Base-by-base conservation (phyloP, 768 basidiomycete genomes). In the Cystobasidium tubakii region DNA sequence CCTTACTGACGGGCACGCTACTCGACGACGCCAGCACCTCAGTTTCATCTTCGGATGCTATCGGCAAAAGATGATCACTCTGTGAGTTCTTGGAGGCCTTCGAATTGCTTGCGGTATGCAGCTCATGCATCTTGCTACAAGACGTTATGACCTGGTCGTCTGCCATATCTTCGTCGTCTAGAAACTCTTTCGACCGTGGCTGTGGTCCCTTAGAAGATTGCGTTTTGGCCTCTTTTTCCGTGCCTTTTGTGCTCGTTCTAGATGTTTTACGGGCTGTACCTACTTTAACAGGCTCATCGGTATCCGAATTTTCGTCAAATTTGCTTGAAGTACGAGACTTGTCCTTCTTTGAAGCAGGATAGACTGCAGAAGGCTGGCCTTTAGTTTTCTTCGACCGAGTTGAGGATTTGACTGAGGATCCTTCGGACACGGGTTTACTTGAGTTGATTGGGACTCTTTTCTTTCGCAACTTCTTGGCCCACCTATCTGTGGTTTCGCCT, bases 121-220 rank as follows among this genome's bases (percentile, higher is more conserved):
- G n/a, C 36, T 39, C 12, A 15, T 33, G 31, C 17, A 19, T 7
- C 25, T 65, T 13, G 15, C 42, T 42, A 9, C 29, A 27, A 9
- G 63, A 34, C n/a, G 25, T 65, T 4, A 15, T 42, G 17, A 34
- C 63, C 25, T 34, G 0, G 33, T 72, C 69, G 27, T 62, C 69
- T 27, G 21, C 54, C 69, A 60, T 57, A 36, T 60, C 69, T 29
- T 62, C 69, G 31, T 62, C 69, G 21, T 72, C 57, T 12, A 57
- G 53, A 62, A 72, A 57, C 36, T 72, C 69, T 23, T 57, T 62
- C 10, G 69, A 57, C 25, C 33, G 54, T 31, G 57, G 69, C n/a
- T 72, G 17, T 27, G 36, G 62, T 7, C 60, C 71, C 34, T 71
- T 71, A 3, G 10, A 7, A 31, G 44, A 29, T 23, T 12, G 29